Evolutionary conservation across 208 protist genomes (phyloP).

Genomic region (Acanthamoeba culbertsoni): DNA sequence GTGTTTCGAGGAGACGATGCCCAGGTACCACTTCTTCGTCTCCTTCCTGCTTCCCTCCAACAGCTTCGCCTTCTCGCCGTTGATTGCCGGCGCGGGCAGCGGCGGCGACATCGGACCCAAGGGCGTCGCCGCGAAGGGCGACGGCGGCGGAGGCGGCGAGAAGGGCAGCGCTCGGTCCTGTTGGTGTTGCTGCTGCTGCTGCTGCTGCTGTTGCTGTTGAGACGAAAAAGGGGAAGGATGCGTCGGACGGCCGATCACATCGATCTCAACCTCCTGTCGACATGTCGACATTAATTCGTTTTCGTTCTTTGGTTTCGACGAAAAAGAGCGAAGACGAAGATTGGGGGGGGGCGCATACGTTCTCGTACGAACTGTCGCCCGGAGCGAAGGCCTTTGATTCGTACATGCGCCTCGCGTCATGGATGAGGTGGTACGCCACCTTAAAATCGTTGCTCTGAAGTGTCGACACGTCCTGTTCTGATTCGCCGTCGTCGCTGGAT

Average conservation of each 20-base stretch:
- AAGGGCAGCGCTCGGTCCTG: neutral
- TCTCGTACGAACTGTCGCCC: neutral
- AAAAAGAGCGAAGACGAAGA: neutral
- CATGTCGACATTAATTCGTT: neutral
- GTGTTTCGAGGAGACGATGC: neutral
- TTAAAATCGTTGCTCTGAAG: neutral
- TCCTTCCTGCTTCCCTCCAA: neutral
- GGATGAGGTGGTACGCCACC: conserved; percentile 45
- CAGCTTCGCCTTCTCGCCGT: conserved; percentile 24
- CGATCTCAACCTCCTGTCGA: neutral
- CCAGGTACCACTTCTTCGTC: conserved; percentile 39
- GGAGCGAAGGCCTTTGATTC: neutral
- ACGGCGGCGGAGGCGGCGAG: neutral
- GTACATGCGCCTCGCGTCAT: conserved; percentile 11
- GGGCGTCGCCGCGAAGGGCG: neutral
- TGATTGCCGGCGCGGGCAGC: neutral
- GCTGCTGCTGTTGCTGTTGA: no score
- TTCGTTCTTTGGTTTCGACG: neutral
- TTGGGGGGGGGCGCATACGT: neutral
- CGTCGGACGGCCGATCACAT: neutral
- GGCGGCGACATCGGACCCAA: neutral
- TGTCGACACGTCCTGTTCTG: neutral
- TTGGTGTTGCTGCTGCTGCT: no score
- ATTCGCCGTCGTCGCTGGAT: neutral
- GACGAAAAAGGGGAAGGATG: no score